Evolutionary conservation across 805 yeast species (phyloP).

Genomic region (Jamesozyma jinghongensis): DNA sequence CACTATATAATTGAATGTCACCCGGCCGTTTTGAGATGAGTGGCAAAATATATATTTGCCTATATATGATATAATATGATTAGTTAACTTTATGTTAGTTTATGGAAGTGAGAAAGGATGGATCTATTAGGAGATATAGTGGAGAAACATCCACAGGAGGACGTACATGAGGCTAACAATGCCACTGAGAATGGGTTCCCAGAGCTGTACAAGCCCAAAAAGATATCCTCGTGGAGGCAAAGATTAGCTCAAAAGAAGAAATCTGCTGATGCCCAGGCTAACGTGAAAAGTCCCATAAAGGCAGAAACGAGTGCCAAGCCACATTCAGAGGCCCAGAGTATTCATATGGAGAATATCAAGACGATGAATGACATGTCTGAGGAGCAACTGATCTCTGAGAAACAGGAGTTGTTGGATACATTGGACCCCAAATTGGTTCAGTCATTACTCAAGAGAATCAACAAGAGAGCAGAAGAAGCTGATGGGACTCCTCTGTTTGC

Average conservation of each 20-base stretch:
- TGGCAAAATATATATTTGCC: too few relatives aligned
- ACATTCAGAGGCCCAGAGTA: conserved; percentile 56
- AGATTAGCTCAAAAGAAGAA: conserved; percentile 32
- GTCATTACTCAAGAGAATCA: conserved; percentile 48
- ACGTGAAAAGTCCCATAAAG: neutral
- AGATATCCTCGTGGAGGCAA: conserved; percentile 44
- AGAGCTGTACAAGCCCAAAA: conserved; percentile 27
- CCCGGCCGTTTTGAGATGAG: too few relatives aligned
- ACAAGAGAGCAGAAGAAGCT: conserved; percentile 35
- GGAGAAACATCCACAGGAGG: conserved; percentile 41
- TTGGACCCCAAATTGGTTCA: conserved; percentile 63
- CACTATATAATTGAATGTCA: too few relatives aligned
- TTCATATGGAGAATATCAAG: conserved; percentile 67
- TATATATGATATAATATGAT: too few relatives aligned
- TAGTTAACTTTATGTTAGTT: too few relatives aligned
- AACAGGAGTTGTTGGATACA: conserved; percentile 53
- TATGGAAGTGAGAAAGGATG: conserved; percentile 32
- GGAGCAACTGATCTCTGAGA: conserved; percentile 55
- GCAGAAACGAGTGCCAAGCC: neutral
- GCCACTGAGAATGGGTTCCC: conserved; percentile 24
- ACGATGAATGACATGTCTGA: conserved; percentile 51
- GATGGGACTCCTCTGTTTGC: conserved; percentile 33
- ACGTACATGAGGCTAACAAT: conserved; percentile 3
- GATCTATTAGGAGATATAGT: conserved; percentile 65
- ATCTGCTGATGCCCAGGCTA: conserved; percentile 1